These are phyloP conservation scores for Mycena sanguinolenta DNA, from an alignment of 768 basidiomycete species.

Conservation along the genomic window DNA sequence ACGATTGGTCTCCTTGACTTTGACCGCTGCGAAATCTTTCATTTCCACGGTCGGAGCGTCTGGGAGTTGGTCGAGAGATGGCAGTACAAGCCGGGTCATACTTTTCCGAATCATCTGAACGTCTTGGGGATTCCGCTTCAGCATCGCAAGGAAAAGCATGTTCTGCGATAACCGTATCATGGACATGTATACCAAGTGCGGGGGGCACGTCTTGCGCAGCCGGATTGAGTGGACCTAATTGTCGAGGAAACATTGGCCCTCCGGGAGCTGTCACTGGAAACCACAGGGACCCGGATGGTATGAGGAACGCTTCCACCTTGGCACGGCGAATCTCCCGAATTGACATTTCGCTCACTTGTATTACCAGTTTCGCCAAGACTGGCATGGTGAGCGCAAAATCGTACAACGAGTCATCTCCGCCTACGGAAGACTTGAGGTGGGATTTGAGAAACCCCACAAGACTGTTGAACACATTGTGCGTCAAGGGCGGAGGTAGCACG, in stretches of 20 bases:
- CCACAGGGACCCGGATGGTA: slow-evolving; percentile 82
- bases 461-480: slow-evolving; percentile 79
- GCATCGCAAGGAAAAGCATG: slow-evolving; percentile 71
- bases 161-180: slow-evolving; percentile 82
- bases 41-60: slow-evolving; percentile 53
- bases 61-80: slow-evolving; percentile 50
- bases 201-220: slow-evolving; percentile 55
- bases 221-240: slow-evolving; percentile 50
- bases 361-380: slow-evolving; percentile 67
- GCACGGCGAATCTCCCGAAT: slow-evolving; percentile 79
- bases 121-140: slow-evolving; percentile 77
- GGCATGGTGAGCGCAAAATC: slow-evolving; percentile 70
- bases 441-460: slow-evolving; percentile 77
- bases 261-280: slow-evolving; percentile 68
- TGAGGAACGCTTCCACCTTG: slow-evolving; percentile 76
- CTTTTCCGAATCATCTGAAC: slow-evolving; percentile 76
- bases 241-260: slow-evolving; percentile 73
- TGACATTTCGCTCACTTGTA: slow-evolving; percentile 80
- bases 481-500: slow-evolving; percentile 71
- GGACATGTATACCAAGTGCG: slow-evolving; percentile 65
- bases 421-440: slow-evolving; percentile 52
- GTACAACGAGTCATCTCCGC: slow-evolving; percentile 59
- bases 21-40: slow-evolving; percentile 62
- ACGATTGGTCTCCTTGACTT: slow-evolving; percentile 26
- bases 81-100: slow-evolving; percentile 72